Evolutionary conservation across 2,329 filamentous ascomycete genomes (phyloP).

Genomic region (Cordyceps pruinosa): DNA sequence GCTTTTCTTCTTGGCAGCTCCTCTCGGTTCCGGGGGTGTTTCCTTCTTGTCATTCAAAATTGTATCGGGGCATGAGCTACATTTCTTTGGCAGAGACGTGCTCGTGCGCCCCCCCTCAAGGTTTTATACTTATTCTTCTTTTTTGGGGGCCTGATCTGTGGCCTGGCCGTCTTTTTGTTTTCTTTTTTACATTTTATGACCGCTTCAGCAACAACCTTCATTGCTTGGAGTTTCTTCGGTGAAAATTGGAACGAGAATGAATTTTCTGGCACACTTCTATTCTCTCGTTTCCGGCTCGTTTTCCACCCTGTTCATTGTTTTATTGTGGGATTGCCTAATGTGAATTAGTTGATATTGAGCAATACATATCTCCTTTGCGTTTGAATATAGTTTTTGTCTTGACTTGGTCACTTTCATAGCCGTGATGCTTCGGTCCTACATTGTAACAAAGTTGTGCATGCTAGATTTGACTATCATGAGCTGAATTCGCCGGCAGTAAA

Average conservation of each 20-base stretch:
- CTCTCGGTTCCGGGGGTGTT: background rate
- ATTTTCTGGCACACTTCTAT: background rate
- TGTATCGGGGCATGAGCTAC: background rate
- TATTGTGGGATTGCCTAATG: slow-evolving; percentile 10
- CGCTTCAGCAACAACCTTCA: slow-evolving; percentile 12
- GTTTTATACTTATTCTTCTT: background rate
- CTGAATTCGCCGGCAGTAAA: no score
- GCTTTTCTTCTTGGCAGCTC: background rate
- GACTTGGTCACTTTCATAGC: no score
- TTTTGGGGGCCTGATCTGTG: background rate
- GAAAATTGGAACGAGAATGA: slow-evolving; percentile 10
- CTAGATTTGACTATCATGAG: no score
- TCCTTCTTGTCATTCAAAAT: slow-evolving; percentile 3
- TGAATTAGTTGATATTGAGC: slow-evolving; percentile 6
- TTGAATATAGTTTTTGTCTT: background rate
- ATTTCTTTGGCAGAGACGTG: background rate
- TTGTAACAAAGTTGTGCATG: no score
- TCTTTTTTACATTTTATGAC: slow-evolving; percentile 13
- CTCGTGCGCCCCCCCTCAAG: background rate
- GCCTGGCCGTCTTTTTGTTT: slow-evolving; percentile 12
- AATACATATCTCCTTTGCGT: slow-evolving; percentile 2
- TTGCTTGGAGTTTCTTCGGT: slow-evolving; percentile 13
- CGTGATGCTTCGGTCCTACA: no score
- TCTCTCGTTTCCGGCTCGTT: slow-evolving; percentile 17
- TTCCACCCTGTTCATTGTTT: slow-evolving; percentile 16